Conservation (phyloP, 139 green algal species). For the Haematococcus sp. region DNA sequence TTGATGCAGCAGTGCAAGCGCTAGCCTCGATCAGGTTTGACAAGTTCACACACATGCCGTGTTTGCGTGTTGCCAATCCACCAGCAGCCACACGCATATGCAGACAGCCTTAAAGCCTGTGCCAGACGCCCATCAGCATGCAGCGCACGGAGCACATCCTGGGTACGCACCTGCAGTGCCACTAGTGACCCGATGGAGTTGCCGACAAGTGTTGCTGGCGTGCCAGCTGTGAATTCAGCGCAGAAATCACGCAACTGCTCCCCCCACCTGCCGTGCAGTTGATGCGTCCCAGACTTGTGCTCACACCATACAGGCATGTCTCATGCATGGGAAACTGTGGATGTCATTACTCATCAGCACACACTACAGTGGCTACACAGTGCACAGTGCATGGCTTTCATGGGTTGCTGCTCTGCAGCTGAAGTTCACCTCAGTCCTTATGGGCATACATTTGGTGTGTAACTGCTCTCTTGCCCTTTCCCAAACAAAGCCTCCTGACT, state of each 20-base stretch:
- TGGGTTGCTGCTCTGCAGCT: not conserved
- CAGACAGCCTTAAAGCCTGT: no score
- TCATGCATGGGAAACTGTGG: no score
- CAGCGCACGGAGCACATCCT: not conserved
- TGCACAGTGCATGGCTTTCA: no score
- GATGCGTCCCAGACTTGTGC: no score
- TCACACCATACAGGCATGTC: no score
- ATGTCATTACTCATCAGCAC: no score
- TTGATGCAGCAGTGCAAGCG: not conserved
- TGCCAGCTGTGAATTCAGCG: constrained; percentile 50
- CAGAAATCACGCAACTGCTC: constrained; percentile 67
- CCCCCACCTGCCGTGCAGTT: not conserved
- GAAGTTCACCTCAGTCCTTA: no score
- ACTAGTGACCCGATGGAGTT: constrained; percentile 84
- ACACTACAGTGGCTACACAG: not conserved
- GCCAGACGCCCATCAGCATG: no score
- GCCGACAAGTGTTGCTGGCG: constrained; percentile 59
- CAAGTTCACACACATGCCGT: no score
- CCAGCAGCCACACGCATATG: not conserved
- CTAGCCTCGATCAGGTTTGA: not conserved
- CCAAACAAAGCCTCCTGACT: no score
- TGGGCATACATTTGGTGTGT: no score
- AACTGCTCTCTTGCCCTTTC: no score
- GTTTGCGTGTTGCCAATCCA: not conserved
- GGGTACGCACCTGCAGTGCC: constrained; percentile 53